These are phyloP conservation scores for Nevesoporus exiguus DNA, from an alignment of 768 basidiomycete species.

Conservation along the genomic window DNA sequence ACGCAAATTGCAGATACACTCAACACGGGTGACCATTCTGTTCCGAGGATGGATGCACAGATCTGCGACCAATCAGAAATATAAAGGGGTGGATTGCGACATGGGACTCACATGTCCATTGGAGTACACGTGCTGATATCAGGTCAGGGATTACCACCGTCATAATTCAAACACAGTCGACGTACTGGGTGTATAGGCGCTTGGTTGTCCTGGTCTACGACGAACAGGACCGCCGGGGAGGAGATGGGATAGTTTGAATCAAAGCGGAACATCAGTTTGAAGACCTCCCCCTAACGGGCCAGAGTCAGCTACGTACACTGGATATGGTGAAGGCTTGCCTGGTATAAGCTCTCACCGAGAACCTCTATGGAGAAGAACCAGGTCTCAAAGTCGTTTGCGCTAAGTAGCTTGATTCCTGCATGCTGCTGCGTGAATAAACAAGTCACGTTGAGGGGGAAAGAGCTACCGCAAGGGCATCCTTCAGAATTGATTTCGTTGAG, in stretches of 20 bases:
- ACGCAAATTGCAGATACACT: constrained; percentile 80
- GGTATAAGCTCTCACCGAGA: constrained; percentile 78
- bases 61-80: constrained; percentile 47
- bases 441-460: background rate
- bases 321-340: constrained; percentile 39
- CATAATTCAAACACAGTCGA: constrained; percentile 10
- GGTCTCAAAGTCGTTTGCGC: constrained; percentile 72
- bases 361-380: constrained; percentile 83
- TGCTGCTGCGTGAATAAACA: constrained; percentile 1
- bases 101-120: constrained; percentile 68
- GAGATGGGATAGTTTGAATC: constrained; percentile 82
- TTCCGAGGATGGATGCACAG: constrained; percentile 85
- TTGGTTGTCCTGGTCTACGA: constrained; percentile 57
- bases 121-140: constrained; percentile 73
- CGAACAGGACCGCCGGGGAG: constrained; percentile 83
- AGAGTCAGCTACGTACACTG: background rate
- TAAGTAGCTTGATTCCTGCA: constrained; percentile 67
- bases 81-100: constrained; percentile 4
- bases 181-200: constrained; percentile 80
- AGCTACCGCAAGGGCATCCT: constrained; percentile 63
- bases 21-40: constrained; percentile 88
- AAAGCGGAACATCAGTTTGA: constrained; percentile 80
- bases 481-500: constrained; percentile 62
- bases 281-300: constrained; percentile 61
- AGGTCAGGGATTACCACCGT: constrained; percentile 9